Evolutionary conservation across 116 monocot species (phyloP), one percentile per base, ranked within the genome.

Genomic region (Cymodocea nodosa): DNA sequence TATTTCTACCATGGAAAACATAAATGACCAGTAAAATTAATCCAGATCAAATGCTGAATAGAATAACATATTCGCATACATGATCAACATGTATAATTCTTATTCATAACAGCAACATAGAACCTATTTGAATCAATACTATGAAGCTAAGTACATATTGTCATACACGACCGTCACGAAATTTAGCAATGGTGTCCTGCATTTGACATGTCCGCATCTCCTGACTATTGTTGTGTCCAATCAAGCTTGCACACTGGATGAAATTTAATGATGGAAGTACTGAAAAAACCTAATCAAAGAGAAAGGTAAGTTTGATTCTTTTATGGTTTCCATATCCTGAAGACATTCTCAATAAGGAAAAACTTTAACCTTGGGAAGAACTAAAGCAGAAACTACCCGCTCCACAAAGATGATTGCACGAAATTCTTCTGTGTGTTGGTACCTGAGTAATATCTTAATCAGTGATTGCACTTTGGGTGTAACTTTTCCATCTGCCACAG

Each of bases 371-470:
- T 95, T 95, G 40, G 95, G 95, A 74, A 95, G 91, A 77, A 95
- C 95, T 57, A 95, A 78, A 48, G 95, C 95, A 74, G 95, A 65
- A 69, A 95, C 95, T 69, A 95, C 95, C 70, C 95, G 75, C 74
- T 95, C 95, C 34, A 95, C 95, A 78, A 95, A 95, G 50, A 95
- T 87, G 22, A 95, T 95, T 51, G 95, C 95, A 75, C 90, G 90
- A 35, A 90, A 95, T 54, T 95, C 95, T 66, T 95, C 81, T 7
- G 95, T 95, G 20, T 85, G 83, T 65, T 85, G 87, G 66, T 95
- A 95, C 52, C 79, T 81, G 4, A 95, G 87, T 80, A 95, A 85
- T 81, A 90, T 85, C 76, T 95, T 95, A 73, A 90, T 85, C 54
- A 95, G 70, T 58, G 95, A 72, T 75, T 95, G 95, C 15, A 95